A percentile compares a stretch with the other conserved stretches of the same genome.
phyloP scores from a whole-genome alignment of 2,329 filamentous ascomycete species.

The Aspergillus felis region DNA sequence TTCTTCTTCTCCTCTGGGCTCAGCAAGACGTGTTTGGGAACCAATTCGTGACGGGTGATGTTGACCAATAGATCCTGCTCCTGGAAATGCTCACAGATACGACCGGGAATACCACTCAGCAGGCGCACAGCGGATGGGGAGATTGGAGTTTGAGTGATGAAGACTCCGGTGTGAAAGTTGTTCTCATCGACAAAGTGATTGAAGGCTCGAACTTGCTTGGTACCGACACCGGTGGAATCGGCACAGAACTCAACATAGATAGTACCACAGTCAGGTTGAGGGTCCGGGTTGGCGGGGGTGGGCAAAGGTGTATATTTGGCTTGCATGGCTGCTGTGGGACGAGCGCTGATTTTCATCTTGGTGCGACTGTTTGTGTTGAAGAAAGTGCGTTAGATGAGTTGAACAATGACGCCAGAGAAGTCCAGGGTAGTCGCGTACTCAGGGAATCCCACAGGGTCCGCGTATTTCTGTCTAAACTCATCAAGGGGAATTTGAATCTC shows the following conservation, averaged over 20 bases:
- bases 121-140: slow-evolving; percentile 85
- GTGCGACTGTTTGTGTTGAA: slow-evolving; percentile 58
- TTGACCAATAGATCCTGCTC: slow-evolving; percentile 96
- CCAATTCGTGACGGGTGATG: slow-evolving; percentile 95
- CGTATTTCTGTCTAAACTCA: slow-evolving; percentile 72
- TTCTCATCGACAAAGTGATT: slow-evolving; percentile 75
- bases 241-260: slow-evolving; percentile 92
- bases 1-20: slow-evolving; percentile 85
- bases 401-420: background rate
- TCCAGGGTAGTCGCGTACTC: slow-evolving; percentile 56
- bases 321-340: slow-evolving; percentile 79
- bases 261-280: slow-evolving; percentile 71
- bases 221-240: slow-evolving; percentile 70
- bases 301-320: slow-evolving; percentile 73
- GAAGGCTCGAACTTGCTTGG: slow-evolving; percentile 88
- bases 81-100: slow-evolving; percentile 88
- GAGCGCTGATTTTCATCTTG: slow-evolving; percentile 82
- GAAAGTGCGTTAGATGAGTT: slow-evolving; percentile 6
- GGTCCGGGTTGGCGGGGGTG: slow-evolving; percentile 65
- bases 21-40: slow-evolving; percentile 87
- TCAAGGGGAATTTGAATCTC: slow-evolving; percentile 83
- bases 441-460: slow-evolving; percentile 67
- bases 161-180: slow-evolving; percentile 84
- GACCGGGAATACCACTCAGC: slow-evolving; percentile 71
- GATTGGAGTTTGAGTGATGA: slow-evolving; percentile 77